Conservation (phyloP, 495 filamentous ascomycete genomes). For the Monascus purpureus region DNA sequence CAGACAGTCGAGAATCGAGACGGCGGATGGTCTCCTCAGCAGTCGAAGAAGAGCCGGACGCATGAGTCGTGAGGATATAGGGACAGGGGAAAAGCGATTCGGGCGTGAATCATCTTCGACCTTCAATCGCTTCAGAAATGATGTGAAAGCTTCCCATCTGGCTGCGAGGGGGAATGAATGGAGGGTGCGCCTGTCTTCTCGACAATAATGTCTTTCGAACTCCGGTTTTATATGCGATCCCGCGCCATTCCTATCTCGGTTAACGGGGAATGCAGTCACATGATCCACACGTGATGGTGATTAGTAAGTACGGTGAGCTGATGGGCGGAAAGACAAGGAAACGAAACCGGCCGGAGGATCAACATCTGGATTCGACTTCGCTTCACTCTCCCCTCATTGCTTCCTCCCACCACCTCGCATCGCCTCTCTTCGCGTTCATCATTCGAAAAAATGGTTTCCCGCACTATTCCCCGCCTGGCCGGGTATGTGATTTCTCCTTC, state of each 20-base stretch:
- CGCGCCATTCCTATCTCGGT: constrained; percentile 13
- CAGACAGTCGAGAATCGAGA: constrained; percentile 33
- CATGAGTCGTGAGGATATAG: constrained; percentile 22
- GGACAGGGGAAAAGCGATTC: constrained; percentile 5
- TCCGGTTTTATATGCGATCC: too few species aligned
- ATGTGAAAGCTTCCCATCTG: constrained; percentile 1
- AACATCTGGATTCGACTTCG: constrained; percentile 16
- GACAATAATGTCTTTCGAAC: too few species aligned
- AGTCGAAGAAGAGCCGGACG: constrained; percentile 41
- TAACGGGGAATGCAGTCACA: constrained; percentile 1
- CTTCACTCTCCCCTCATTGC: constrained; percentile 15
- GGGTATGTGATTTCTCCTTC: constrained; percentile 32
- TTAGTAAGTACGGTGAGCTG: constrained; percentile 12
- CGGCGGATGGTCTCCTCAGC: constrained; percentile 36
- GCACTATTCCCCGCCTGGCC: constrained; percentile 32
- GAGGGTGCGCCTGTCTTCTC: too few species aligned
- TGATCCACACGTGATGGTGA: constrained; percentile 13
- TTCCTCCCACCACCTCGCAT: constrained; percentile 10
- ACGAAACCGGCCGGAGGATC: not conserved
- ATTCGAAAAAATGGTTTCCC: constrained; percentile 31
- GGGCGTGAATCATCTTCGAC: constrained; percentile 16
- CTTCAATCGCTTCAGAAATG: constrained; percentile 3
- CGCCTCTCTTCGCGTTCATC: constrained; percentile 15
- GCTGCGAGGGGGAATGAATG: too few species aligned
- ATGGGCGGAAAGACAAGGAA: constrained; percentile 24